Conservation (phyloP, 1,139 yeast genomes). For the Yamadazyma epiphylla region DNA sequence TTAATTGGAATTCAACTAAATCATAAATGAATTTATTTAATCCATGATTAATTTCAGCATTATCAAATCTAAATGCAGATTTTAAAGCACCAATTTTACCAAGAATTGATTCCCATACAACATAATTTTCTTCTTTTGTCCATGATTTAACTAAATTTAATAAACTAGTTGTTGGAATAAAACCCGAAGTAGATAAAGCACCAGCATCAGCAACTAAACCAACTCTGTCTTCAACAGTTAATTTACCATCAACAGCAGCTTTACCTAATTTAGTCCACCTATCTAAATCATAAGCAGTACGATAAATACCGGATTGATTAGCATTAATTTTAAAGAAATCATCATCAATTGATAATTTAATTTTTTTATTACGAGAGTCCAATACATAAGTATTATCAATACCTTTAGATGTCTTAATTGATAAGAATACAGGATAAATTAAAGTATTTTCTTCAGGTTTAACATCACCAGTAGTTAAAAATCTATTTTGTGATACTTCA, state of each 20-base stretch:
- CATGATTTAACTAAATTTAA: constrained; percentile 63
- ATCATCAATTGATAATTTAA: constrained; percentile 39
- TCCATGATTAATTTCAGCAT: constrained; percentile 49
- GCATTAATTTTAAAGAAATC: constrained; percentile 77
- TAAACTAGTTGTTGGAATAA: constrained; percentile 62
- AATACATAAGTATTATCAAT: constrained; percentile 62
- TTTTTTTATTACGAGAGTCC: constrained; percentile 48
- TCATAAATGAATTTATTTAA: constrained; percentile 57
- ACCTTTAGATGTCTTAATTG: constrained; percentile 64
- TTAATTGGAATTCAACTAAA: constrained; percentile 57
- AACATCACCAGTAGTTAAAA: constrained; percentile 79
- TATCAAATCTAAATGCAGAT: constrained; percentile 70
- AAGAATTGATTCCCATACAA: constrained; percentile 75
- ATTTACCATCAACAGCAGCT: constrained; percentile 61
- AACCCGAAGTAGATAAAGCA: constrained; percentile 70
- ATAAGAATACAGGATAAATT: constrained; percentile 81
- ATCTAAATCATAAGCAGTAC: constrained; percentile 66
- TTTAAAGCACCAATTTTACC: constrained; percentile 52
- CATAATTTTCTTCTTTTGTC: constrained; percentile 65
- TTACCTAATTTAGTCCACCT: constrained; percentile 73
- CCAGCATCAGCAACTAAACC: constrained; percentile 84
- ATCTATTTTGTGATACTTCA: constrained; percentile 68
- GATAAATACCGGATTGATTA: constrained; percentile 78
- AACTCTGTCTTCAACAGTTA: constrained; percentile 79
- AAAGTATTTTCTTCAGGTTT: constrained; percentile 57